Percentiles rank a stretch among this genome's conserved stretches.
These are phyloP conservation scores for Cryptococcus sp. DNA, from an alignment of 1,284 basidiomycete species.

Conservation along the genomic window DNA sequence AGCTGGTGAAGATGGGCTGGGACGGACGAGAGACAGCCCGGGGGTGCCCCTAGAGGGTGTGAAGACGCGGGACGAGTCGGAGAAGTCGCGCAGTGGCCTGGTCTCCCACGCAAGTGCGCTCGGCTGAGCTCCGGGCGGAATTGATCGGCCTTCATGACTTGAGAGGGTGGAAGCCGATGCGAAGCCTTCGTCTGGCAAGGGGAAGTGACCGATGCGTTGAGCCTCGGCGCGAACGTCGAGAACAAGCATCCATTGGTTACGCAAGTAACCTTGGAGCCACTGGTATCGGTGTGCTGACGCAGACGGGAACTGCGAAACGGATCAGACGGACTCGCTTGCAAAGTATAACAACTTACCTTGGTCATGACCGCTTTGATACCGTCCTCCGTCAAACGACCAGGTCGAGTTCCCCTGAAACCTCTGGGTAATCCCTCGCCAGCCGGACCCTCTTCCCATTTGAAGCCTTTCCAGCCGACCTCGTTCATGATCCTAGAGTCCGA, in stretches of 20 bases:
- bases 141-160: constrained; percentile 22
- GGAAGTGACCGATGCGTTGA: constrained; percentile 38
- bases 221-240: constrained; percentile 42
- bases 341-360: constrained; percentile 62
- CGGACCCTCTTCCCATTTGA: constrained; percentile 47
- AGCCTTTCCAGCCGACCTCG: constrained; percentile 47
- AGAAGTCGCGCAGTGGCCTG: constrained; percentile 15
- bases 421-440: constrained; percentile 45
- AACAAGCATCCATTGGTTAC: constrained; percentile 55
- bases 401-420: constrained; percentile 58
- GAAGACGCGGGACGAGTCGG: constrained; percentile 15
- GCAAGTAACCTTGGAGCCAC: constrained; percentile 57
- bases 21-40: constrained; percentile 24
- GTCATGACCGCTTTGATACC: constrained; percentile 84
- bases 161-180: constrained; percentile 25
- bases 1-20: constrained; percentile 47
- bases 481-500: constrained; percentile 26
- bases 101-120: constrained; percentile 20
- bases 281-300: constrained; percentile 58
- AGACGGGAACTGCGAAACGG: constrained; percentile 53
- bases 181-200: constrained; percentile 37
- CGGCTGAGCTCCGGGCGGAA: constrained; percentile 11
- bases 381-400: constrained; percentile 72
- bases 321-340: no score
- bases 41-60: constrained; percentile 13